Base-by-base conservation (phyloP, 805 yeast species). In the Metschnikowia orientalis region DNA sequence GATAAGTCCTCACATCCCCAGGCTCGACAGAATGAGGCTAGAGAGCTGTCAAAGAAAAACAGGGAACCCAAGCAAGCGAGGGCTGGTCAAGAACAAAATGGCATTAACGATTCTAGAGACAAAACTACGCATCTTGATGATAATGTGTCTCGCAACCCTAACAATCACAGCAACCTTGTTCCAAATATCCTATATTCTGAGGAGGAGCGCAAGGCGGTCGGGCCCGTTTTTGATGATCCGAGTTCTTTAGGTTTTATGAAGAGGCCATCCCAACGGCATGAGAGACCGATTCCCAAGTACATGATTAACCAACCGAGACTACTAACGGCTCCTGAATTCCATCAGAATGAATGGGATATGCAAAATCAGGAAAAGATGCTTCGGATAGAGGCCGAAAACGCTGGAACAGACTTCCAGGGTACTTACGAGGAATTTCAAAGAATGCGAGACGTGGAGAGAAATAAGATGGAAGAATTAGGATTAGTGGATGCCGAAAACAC, bases 401-500 rank as follows among this genome's bases (percentile, higher is more conserved):
- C 45, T 8, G 67, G 75, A 1, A 63, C 67, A 3, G 94, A 87
- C 51, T 61, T 74, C 11, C 87, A 85, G 38, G 73, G 81, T 2
- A 56, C 87, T 6, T 87, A 82, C 55, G 95, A 85, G 45, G 77
- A 77, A 28, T 72, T 86, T 35, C 89, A 80, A 48, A 70, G 63
- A 32, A 69, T 84, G 76, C 69, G 95, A 36, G 88, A 81, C 11
- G 55, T 53, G 5, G 97, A 89, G 58, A 67, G 97, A 37, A 59
- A 60, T 26, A 69, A 75, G 35, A 88, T 89, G 95, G 95, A 88
- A 50, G 57, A 64, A 1, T 60, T 77, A 37, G 94, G 94, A 1
- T 61, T 87, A 4, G 96, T 92, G 3, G 98, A 92, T 56, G 81
- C 79, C 27, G 95, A 86, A 44, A 88, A 87, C 42, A 76, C 75